These are phyloP conservation scores for Tuber aestivum DNA, from an alignment of 495 filamentous ascomycete genomes.

Conservation along the genomic window DNA sequence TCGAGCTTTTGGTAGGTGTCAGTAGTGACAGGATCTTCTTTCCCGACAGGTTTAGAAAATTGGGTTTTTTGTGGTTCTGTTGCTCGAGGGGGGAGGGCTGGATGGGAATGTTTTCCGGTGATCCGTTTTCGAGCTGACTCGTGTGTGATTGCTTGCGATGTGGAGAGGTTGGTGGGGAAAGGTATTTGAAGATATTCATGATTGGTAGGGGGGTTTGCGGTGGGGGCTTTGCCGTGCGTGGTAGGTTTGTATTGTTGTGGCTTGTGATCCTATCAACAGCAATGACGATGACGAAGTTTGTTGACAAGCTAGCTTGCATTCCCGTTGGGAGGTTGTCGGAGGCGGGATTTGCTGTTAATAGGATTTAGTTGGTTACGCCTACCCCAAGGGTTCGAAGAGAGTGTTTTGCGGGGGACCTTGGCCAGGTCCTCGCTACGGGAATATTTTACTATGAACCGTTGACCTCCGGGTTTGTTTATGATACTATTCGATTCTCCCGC, in stretches of 20 bases:
- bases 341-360: background rate
- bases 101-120: background rate
- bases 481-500: background rate
- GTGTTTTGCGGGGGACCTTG: too few species aligned
- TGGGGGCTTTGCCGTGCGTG: background rate
- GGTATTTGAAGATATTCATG: background rate
- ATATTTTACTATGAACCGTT: background rate
- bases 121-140: background rate
- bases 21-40: background rate
- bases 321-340: background rate
- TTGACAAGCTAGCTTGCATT: background rate
- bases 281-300: background rate
- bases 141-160: too few species aligned
- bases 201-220: background rate
- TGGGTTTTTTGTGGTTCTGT: background rate
- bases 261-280: too few species aligned
- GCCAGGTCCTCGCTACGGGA: too few species aligned
- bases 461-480: background rate
- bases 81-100: background rate
- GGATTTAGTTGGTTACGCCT: background rate
- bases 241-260: background rate
- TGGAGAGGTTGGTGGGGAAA: background rate
- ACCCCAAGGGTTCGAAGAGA: background rate
- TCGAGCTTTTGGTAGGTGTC: background rate
- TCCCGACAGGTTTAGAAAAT: background rate